Evolutionary conservation across 2,329 filamentous ascomycete genomes (phyloP).

Genomic region (Phialemonium atrogriseum): DNA sequence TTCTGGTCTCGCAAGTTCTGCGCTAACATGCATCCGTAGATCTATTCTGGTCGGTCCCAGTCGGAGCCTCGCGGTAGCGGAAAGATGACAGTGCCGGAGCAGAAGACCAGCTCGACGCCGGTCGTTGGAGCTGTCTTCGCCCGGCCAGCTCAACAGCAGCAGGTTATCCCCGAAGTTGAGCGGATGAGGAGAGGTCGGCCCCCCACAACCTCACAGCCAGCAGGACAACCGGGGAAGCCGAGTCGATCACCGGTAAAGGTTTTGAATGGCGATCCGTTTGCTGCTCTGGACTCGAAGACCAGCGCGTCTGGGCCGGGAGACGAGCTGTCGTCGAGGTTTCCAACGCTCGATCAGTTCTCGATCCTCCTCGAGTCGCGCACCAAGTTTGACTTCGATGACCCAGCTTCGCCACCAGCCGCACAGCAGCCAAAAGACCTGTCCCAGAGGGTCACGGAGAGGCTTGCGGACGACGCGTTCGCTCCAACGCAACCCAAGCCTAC

Average conservation of each 20-base stretch:
- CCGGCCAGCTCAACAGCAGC: slow-evolving; percentile 61
- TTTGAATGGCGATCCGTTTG: slow-evolving; percentile 75
- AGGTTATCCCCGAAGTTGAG: slow-evolving; percentile 76
- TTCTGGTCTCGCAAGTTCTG: slow-evolving; percentile 10
- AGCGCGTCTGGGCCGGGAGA: slow-evolving; percentile 52
- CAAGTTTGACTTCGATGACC: slow-evolving; percentile 74
- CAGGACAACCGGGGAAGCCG: slow-evolving; percentile 39
- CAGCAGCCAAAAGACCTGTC: slow-evolving; percentile 48
- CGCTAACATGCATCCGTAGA: slow-evolving; percentile 39
- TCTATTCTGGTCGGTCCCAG: slow-evolving; percentile 57
- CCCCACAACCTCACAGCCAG: slow-evolving; percentile 29
- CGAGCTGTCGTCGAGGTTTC: slow-evolving; percentile 78
- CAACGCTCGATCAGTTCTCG: slow-evolving; percentile 87
- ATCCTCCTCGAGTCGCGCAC: slow-evolving; percentile 75
- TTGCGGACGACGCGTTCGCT: slow-evolving; percentile 76
- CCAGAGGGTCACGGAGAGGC: slow-evolving; percentile 62
- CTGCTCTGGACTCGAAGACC: slow-evolving; percentile 68
- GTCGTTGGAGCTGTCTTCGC: slow-evolving; percentile 75
- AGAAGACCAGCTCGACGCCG: slow-evolving; percentile 44
- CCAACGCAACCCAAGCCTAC: slow-evolving; percentile 15
- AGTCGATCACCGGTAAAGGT: slow-evolving; percentile 63
- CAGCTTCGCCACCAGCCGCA: slow-evolving; percentile 36
- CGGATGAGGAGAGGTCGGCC: slow-evolving; percentile 89
- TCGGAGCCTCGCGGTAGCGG: slow-evolving; percentile 49
- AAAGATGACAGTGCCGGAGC: slow-evolving; percentile 45